Evolutionary conservation across 805 yeast species (phyloP).

Genomic region (Suhomyces canberraensis): DNA sequence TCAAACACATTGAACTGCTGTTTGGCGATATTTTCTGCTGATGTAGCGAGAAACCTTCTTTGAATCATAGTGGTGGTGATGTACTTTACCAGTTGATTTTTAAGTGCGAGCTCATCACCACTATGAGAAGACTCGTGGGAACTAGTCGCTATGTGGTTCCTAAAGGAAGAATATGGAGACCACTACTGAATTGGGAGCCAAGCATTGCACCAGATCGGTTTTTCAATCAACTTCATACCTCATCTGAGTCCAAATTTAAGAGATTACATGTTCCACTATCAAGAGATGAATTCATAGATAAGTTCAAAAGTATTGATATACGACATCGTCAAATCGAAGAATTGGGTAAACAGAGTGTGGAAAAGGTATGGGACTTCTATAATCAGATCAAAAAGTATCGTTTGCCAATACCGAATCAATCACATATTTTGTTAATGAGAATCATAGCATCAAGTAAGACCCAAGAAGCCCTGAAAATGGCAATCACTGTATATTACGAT

Average conservation of each 20-base stretch:
- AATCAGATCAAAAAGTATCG: neutral
- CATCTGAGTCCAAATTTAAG: no score
- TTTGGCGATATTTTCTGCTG: conserved; percentile 18
- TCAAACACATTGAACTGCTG: conserved; percentile 52
- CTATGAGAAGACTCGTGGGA: no score
- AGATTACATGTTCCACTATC: no score
- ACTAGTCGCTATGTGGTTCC: no score
- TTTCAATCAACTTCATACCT: no score
- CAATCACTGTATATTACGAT: conserved; percentile 5
- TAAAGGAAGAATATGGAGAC: no score
- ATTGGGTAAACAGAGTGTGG: neutral
- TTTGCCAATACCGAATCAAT: conserved; percentile 1
- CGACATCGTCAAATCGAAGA: conserved; percentile 4
- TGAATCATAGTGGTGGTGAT: conserved; percentile 1
- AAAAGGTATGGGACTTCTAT: neutral
- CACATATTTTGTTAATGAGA: conserved; percentile 3
- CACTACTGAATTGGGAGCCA: no score
- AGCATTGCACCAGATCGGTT: no score
- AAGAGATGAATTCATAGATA: neutral
- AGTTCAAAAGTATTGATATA: neutral
- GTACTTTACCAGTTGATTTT: neutral
- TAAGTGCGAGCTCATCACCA: conserved; percentile 2
- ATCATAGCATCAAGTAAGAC: neutral
- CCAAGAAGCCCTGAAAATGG: conserved; percentile 6
- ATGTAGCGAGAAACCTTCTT: conserved; percentile 24